Conservation (phyloP, 805 yeast species). For the Yarrowia sp. region DNA sequence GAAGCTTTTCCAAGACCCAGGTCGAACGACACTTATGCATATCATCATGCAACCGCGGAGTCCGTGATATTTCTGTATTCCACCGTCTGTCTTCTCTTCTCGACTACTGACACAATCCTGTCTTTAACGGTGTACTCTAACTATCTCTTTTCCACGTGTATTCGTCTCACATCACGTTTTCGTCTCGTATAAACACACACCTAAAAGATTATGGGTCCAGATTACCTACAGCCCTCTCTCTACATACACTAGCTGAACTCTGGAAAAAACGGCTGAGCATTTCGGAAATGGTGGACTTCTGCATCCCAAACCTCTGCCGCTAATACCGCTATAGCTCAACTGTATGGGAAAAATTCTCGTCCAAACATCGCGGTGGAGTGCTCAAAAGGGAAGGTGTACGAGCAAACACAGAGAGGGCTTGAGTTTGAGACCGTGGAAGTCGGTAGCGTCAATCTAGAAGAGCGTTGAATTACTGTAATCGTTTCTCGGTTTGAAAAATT, state of each 20-base stretch:
- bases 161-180: neutral
- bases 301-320: neutral
- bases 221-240: neutral
- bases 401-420: neutral
- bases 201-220: neutral
- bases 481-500: constrained; percentile 7
- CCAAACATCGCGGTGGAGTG: neutral
- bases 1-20: neutral
- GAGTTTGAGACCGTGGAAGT: neutral
- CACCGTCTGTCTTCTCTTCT: neutral
- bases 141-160: neutral
- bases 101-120: neutral
- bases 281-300: neutral
- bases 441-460: neutral
- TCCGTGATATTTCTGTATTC: neutral
- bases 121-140: too few species aligned
- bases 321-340: neutral
- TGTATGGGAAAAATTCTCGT: neutral
- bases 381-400: constrained; percentile 7
- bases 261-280: neutral
- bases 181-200: neutral
- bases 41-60: constrained; percentile 1
- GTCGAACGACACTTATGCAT: constrained; percentile 1
- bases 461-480: neutral
- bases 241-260: constrained; percentile 2